These are phyloP conservation scores for Penicillium desertorum DNA, from an alignment of 495 filamentous ascomycete species.

Conservation along the genomic window DNA sequence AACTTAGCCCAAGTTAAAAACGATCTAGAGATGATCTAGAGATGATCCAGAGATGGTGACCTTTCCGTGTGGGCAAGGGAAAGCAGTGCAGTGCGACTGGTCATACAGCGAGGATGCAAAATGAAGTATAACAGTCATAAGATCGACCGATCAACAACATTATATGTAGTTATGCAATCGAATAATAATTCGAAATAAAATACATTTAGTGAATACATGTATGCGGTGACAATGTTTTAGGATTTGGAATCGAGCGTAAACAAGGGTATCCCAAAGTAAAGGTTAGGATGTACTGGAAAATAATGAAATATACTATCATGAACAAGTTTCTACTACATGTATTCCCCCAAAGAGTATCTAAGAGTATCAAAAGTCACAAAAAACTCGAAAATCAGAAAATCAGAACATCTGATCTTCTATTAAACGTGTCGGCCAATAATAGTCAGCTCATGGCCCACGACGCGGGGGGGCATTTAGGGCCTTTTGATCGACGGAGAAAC, in stretches of 20 bases:
- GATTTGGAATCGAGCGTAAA: neutral
- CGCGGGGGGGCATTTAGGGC: conserved; percentile 3
- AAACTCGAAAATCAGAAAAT: neutral
- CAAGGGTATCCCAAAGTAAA: neutral
- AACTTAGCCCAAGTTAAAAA: neutral
- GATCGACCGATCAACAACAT: neutral
- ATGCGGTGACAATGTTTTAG: neutral
- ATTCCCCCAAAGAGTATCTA: too few relatives aligned
- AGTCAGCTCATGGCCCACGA: conserved; percentile 6
- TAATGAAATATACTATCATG: neutral
- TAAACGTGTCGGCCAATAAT: conserved; percentile 1
- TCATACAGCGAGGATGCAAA: neutral
- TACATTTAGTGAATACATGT: neutral
- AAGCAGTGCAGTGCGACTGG: neutral
- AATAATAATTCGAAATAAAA: too few relatives aligned
- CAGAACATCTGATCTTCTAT: conserved; percentile 4
- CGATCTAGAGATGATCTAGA: neutral
- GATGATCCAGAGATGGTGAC: neutral
- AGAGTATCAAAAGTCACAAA: neutral
- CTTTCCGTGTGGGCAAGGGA: neutral
- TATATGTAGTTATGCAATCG: too few relatives aligned
- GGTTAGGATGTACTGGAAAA: too few relatives aligned
- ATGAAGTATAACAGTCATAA: neutral
- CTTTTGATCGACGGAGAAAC: conserved; percentile 1
- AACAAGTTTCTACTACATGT: too few relatives aligned